Percentiles rank a stretch among this genome's conserved stretches.
These are phyloP conservation scores for Phyllostachys edulis DNA, from an alignment of 176 grass and related monocot genomes.

Conservation along the genomic window DNA sequence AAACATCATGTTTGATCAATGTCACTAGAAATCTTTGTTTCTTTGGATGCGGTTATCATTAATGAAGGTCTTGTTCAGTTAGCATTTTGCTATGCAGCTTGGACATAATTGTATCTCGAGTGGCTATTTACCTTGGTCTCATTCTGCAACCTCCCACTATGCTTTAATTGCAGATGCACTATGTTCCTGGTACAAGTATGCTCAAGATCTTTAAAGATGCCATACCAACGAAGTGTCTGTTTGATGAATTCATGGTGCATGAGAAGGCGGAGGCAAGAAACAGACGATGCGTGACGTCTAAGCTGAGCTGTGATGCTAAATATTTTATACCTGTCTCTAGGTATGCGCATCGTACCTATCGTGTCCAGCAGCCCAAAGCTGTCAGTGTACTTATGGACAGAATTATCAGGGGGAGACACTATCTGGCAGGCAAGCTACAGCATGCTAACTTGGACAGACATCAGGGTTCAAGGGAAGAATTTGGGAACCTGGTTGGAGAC, in stretches of 20 bases:
- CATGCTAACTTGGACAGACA: conserved; percentile 10
- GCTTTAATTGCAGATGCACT: conserved; percentile 54
- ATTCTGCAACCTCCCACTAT: conserved; percentile 1
- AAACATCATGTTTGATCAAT: not conserved
- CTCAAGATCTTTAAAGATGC: conserved; percentile 70
- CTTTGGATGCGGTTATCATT: conserved; percentile 3
- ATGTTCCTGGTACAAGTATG: conserved; percentile 58
- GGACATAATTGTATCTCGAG: not conserved
- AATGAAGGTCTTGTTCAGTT: not conserved
- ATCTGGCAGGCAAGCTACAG: conserved; percentile 6
- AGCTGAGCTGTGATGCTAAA: conserved; percentile 46
- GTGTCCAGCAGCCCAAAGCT: conserved; percentile 23
- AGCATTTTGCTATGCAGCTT: not conserved
- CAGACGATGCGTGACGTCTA: conserved; percentile 22
- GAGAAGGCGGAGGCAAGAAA: conserved; percentile 61
- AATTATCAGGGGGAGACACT: conserved; percentile 11
- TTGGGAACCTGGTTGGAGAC: not conserved
- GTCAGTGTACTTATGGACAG: not conserved
- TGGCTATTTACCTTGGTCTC: conserved; percentile 30
- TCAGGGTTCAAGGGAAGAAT: conserved; percentile 15
- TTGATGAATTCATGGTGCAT: conserved; percentile 61
- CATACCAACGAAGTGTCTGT: conserved; percentile 34
- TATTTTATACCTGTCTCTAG: conserved; percentile 51
- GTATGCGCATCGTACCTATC: not conserved
- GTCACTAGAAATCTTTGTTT: conserved; percentile 12